phyloP scores from a whole-genome alignment of 2,329 filamentous ascomycete species.

The Talaromyces sp. region DNA sequence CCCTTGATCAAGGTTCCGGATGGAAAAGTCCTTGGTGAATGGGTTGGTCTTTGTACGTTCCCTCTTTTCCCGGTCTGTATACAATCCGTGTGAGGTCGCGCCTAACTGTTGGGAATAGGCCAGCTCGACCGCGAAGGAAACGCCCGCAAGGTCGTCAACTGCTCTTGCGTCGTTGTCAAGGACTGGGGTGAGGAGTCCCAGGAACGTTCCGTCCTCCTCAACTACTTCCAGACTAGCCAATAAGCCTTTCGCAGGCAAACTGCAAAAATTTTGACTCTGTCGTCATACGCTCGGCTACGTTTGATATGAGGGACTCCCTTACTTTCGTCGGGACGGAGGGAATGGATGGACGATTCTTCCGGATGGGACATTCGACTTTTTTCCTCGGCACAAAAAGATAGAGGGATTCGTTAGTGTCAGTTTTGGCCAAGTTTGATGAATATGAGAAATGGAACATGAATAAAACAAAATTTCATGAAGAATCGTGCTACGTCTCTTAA shows the following conservation, averaged over 20 bases:
- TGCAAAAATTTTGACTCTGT: not conserved
- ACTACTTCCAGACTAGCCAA: slow-evolving; percentile 95
- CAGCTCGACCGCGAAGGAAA: slow-evolving; percentile 99
- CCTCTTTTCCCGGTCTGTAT: no score
- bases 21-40: slow-evolving; percentile 99
- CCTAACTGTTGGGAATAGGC: no score
- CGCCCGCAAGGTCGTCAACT: slow-evolving; percentile 99
- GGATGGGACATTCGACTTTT: not conserved
- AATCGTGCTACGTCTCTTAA: not conserved
- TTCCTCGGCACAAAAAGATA: not conserved
- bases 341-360: not conserved
- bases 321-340: not conserved
- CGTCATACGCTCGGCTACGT: not conserved
- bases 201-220: slow-evolving; percentile 97
- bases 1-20: slow-evolving; percentile 99
- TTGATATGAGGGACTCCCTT: not conserved
- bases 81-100: no score
- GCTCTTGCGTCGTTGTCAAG: slow-evolving; percentile 99
- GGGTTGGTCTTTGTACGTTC: slow-evolving; percentile 96
- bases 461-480: not conserved
- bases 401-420: not conserved
- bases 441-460: slow-evolving; percentile 6
- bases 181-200: slow-evolving; percentile 99
- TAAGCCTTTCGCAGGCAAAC: slow-evolving; percentile 47
- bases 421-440: not conserved